Conservation (phyloP, 2,329 filamentous ascomycete species). For the Cladophialophora bantiana region DNA sequence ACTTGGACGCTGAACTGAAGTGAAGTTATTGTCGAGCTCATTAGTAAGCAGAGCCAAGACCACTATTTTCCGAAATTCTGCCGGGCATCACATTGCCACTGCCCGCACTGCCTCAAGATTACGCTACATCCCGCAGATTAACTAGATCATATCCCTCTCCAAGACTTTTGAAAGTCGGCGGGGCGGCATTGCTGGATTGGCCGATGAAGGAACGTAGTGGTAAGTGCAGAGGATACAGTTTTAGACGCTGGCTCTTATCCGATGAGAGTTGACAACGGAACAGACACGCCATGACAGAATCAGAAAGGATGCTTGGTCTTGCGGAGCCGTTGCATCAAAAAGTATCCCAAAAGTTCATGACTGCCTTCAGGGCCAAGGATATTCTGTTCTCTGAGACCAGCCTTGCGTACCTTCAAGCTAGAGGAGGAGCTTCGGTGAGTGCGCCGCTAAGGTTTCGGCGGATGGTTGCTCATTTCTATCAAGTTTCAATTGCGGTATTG, state of each 20-base stretch:
- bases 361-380: conserved; percentile 33
- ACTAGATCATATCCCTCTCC: background rate
- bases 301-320: conserved; percentile 27
- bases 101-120: background rate
- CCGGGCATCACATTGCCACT: background rate
- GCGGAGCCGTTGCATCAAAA: conserved; percentile 28
- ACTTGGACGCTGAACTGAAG: background rate
- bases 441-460: background rate
- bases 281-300: conserved; percentile 24
- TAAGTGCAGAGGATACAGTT: background rate
- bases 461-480: conserved; percentile 1
- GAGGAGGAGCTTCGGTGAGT: conserved; percentile 34
- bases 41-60: conserved; percentile 2
- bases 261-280: background rate
- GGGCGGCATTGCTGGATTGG: background rate
- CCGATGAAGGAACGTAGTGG: background rate
- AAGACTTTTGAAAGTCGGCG: background rate
- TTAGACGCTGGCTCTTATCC: background rate
- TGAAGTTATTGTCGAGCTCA: background rate
- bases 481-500: conserved; percentile 59
- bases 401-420: conserved; percentile 32
- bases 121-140: background rate
- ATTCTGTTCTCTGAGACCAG: conserved; percentile 40
- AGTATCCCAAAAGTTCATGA: conserved; percentile 35
- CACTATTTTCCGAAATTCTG: background rate